A percentile compares a stretch with the other conserved stretches of the same genome.
These are phyloP conservation scores for Fragosphaeria purpurea DNA, from an alignment of 2,329 filamentous ascomycete species.

Conservation along the genomic window DNA sequence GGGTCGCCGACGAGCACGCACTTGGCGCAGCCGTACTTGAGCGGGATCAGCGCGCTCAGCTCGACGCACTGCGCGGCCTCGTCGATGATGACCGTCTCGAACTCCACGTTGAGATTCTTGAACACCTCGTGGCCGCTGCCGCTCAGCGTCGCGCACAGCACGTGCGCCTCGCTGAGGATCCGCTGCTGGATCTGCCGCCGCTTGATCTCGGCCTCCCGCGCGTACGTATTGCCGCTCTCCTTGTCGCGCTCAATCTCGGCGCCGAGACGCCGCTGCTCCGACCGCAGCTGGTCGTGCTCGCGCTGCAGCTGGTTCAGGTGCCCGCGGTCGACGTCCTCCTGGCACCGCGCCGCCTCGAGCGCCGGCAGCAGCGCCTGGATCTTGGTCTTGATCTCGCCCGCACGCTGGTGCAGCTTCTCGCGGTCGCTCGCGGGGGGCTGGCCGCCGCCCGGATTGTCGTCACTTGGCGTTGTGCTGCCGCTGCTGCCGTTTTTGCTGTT, in stretches of 20 bases:
- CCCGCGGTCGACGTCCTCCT: constrained; percentile 39
- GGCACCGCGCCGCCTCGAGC: constrained; percentile 56
- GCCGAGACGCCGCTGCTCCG: constrained; percentile 65
- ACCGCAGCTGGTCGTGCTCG: constrained; percentile 62
- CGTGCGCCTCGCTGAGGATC: constrained; percentile 80
- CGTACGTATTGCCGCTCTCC: constrained; percentile 71
- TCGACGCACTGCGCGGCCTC: constrained; percentile 98
- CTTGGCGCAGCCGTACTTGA: constrained; percentile 95
- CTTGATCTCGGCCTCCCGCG: constrained; percentile 77
- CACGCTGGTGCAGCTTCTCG: constrained; percentile 53
- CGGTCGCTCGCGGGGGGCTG: constrained; percentile 37
- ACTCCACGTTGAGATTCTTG: constrained; percentile 85
- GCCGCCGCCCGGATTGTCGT: too few relatives aligned
- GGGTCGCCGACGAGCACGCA: constrained; percentile 96
- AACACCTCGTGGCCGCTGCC: constrained; percentile 98
- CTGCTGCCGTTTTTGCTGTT: constrained; percentile 3
- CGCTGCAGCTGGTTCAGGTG: constrained; percentile 52
- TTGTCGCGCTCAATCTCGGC: constrained; percentile 79
- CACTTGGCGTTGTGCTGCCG: too few relatives aligned
- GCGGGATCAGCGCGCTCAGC: constrained; percentile 85
- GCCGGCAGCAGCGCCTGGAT: constrained; percentile 61
- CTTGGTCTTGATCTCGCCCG: constrained; percentile 63
- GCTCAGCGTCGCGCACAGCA: constrained; percentile 90
- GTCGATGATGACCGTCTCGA: constrained; percentile 96
- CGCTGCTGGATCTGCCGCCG: constrained; percentile 79